Evolutionary conservation across 495 filamentous ascomycete genomes (phyloP), one percentile per base, ranked within the genome.

Genomic region (Penicillium cataractarum): DNA sequence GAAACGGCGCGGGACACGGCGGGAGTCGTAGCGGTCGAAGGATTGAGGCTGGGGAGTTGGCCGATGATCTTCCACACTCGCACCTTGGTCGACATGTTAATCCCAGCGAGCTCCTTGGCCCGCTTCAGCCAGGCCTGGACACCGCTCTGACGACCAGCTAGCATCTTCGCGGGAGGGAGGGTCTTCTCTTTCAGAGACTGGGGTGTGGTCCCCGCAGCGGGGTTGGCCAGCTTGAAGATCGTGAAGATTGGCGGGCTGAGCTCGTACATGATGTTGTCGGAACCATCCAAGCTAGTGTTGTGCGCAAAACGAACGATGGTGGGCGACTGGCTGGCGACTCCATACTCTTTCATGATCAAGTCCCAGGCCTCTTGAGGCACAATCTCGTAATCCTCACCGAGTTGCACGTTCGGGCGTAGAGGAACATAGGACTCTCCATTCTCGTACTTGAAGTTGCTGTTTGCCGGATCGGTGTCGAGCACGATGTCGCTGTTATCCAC

Each of bases 171-270:
- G 1, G 89, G 85, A 9, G 82, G 79, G 12, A 82, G 75, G 22
- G 79, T 83, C 67, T 85, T 88, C 65, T 83, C 80, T 60, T 87
- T 86, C 60, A 91, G 67, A 2, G 81, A 71, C 62, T 88, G 82
- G 15, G 82, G 79, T 6, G 88, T 84, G n/a, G 82, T 85, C 9
- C 74, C 82, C n/a, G 78, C 72, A 21, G 82, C 80, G 37, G 75
- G 76, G 60, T 84, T 83, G 65, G 85, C 83, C 10, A 98, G 79
- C 63, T 93, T 92, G 65, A 96, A 85, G 46, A 99, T 84, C 1
- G 89, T 93, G 76, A 97, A 91, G 22, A 97, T 83, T 2, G 91
- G 92, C 21, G 93, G 96, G 66, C 93, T 84, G 33, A 90, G 80
- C 72, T 99, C 95, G 65, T 90, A 94, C 68, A 90, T 83, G 9